phyloP scores from a whole-genome alignment of 2,329 filamentous ascomycete species.

The Fusarium sacchari region DNA sequence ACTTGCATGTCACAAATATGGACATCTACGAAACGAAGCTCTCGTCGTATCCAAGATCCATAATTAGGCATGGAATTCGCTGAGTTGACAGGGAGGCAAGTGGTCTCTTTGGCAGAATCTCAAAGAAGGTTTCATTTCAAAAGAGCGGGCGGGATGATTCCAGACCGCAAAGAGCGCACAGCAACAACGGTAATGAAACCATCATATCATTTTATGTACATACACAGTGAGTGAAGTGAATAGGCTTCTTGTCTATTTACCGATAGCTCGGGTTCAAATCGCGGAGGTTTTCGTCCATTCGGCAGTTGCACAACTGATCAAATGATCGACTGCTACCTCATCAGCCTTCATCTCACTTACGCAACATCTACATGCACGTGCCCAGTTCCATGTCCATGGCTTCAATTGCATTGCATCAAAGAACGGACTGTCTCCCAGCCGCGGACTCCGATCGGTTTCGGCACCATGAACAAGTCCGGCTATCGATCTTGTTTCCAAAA shows the following conservation, averaged over 20 bases:
- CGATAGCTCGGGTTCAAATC: conserved; percentile 22
- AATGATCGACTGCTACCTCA: conserved; percentile 18
- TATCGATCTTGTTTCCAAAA: conserved; percentile 11
- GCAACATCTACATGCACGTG: conserved; percentile 11
- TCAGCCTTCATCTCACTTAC: conserved; percentile 5
- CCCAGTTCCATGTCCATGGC: not conserved
- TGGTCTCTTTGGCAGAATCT: not conserved
- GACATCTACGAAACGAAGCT: not conserved
- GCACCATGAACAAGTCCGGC: conserved; percentile 39
- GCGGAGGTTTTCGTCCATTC: conserved; percentile 23
- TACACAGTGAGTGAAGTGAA: too few relatives aligned
- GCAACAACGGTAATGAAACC: conserved; percentile 14
- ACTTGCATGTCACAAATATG: not conserved
- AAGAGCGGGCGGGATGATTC: not conserved
- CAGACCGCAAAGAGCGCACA: not conserved
- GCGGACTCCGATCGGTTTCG: conserved; percentile 44
- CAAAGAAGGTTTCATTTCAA: not conserved
- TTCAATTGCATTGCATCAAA: conserved; percentile 3
- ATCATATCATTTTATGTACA: conserved; percentile 11
- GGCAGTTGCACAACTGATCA: conserved; percentile 24
- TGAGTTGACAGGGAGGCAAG: not conserved
- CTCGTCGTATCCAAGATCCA: conserved; percentile 22
- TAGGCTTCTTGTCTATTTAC: conserved; percentile 20
- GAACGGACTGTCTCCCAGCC: conserved; percentile 17
- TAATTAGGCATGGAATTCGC: conserved; percentile 22